A percentile compares a stretch with the other conserved stretches of the same genome.
Conservation (phyloP, 805 yeast genomes). For the Ogataea saltuana region DNA sequence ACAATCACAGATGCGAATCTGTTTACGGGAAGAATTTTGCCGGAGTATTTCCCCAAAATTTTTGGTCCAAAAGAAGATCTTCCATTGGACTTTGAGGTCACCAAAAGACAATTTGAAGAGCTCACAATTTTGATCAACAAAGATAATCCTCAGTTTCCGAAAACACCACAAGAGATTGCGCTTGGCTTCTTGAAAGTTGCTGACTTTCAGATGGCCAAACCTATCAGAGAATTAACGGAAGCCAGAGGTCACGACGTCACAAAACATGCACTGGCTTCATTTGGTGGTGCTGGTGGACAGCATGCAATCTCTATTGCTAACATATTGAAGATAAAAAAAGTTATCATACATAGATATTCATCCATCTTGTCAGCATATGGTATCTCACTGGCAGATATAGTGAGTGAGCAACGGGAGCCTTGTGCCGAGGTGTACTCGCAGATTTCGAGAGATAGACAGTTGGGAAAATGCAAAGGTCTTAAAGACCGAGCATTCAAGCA, state of each 20-base stretch:
- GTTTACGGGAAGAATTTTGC: slow-evolving; percentile 64
- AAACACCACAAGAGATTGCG: slow-evolving; percentile 67
- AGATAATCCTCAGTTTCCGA: slow-evolving; percentile 32
- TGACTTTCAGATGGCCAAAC: slow-evolving; percentile 80
- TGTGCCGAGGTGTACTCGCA: slow-evolving; percentile 17
- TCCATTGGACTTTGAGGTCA: slow-evolving; percentile 57
- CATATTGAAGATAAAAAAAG: slow-evolving; percentile 61
- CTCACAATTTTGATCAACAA: slow-evolving; percentile 56
- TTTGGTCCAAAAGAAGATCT: slow-evolving; percentile 78
- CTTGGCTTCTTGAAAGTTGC: slow-evolving; percentile 79
- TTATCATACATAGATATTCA: slow-evolving; percentile 72
- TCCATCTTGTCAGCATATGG: slow-evolving; percentile 46
- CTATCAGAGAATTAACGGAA: slow-evolving; percentile 76
- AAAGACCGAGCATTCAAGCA: neutral
- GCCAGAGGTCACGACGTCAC: slow-evolving; percentile 69
- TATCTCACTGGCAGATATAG: slow-evolving; percentile 58
- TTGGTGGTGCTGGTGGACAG: slow-evolving; percentile 92
- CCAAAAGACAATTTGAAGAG: slow-evolving; percentile 50
- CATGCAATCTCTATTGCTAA: slow-evolving; percentile 74
- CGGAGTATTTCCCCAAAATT: slow-evolving; percentile 72
- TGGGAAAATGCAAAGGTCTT: slow-evolving; percentile 11
- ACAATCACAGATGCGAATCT: slow-evolving; percentile 84
- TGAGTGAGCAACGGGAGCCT: slow-evolving; percentile 36
- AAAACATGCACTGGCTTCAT: slow-evolving; percentile 67
- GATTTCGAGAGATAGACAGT: slow-evolving; percentile 12